Evolutionary conservation across 208 protist genomes (phyloP).

Genomic region (Trypanosomatidae sp.): DNA sequence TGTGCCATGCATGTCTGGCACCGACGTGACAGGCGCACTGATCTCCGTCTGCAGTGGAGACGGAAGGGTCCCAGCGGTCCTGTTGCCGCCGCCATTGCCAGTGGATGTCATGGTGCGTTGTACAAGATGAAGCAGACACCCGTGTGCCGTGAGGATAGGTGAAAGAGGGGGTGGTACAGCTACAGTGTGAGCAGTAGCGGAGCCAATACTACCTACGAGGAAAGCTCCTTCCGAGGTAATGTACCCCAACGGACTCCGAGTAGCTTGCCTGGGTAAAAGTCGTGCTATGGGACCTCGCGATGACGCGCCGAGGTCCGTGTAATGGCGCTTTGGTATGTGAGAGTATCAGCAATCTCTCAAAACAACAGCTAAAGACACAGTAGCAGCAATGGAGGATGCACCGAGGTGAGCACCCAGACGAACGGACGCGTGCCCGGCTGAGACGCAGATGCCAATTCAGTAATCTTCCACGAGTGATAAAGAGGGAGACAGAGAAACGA

Average conservation of each 20-base stretch:
- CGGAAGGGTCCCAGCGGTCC: background rate
- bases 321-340: background rate
- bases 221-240: background rate
- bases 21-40: background rate
- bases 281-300: background rate
- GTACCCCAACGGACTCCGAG: background rate
- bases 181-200: background rate
- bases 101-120: background rate
- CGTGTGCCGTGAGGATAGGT: background rate
- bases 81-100: background rate
- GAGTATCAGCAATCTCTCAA: background rate
- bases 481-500: background rate
- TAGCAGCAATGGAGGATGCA: background rate
- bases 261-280: background rate
- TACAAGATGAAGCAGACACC: background rate
- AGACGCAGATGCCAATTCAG: background rate
- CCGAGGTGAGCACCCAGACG: background rate
- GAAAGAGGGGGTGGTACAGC: background rate
- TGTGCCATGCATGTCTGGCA: background rate
- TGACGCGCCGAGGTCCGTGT: background rate
- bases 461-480: background rate
- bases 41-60: background rate
- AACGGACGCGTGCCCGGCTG: background rate
- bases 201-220: background rate
- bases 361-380: background rate